phyloP scores from a whole-genome alignment of 1,139 yeast genomes.

The Candida gigantensis region DNA sequence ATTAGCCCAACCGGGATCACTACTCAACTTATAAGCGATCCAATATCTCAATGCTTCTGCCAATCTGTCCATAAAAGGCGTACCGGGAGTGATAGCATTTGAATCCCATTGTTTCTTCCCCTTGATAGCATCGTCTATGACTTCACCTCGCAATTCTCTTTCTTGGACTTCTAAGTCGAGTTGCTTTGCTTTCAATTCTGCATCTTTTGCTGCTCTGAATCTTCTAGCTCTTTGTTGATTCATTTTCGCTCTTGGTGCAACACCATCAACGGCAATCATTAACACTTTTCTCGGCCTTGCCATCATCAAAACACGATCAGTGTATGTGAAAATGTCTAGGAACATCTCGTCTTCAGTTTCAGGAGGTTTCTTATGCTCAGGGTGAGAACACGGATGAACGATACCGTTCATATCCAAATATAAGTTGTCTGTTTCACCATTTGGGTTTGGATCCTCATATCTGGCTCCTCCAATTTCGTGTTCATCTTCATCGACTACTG shows the following conservation, averaged over 20 bases:
- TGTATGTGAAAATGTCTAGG: slow-evolving; percentile 83
- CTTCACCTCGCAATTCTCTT: slow-evolving; percentile 60
- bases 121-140: slow-evolving; percentile 64
- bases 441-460: slow-evolving; percentile 81
- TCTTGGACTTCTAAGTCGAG: slow-evolving; percentile 53
- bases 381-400: slow-evolving; percentile 97
- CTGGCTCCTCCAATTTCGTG: slow-evolving; percentile 54
- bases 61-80: slow-evolving; percentile 91
- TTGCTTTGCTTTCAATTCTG: slow-evolving; percentile 58
- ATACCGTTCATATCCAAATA: slow-evolving; percentile 97
- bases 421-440: slow-evolving; percentile 90
- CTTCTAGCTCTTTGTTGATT: slow-evolving; percentile 97
- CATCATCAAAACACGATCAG: slow-evolving; percentile 87
- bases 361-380: slow-evolving; percentile 92
- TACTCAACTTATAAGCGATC: slow-evolving; percentile 82
- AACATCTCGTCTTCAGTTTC: slow-evolving; percentile 95
- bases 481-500: slow-evolving; percentile 77
- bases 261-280: slow-evolving; percentile 97
- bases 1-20: slow-evolving; percentile 89
- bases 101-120: slow-evolving; percentile 76
- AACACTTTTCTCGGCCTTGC: slow-evolving; percentile 92
- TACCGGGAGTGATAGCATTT: slow-evolving; percentile 98
- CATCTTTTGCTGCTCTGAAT: slow-evolving; percentile 93
- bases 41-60: slow-evolving; percentile 84
- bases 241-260: slow-evolving; percentile 98